A percentile compares a stretch with the other conserved stretches of the same genome.
Evolutionary conservation across 2,329 filamentous ascomycete genomes (phyloP).

Genomic region (Helicocarpus griseus): DNA sequence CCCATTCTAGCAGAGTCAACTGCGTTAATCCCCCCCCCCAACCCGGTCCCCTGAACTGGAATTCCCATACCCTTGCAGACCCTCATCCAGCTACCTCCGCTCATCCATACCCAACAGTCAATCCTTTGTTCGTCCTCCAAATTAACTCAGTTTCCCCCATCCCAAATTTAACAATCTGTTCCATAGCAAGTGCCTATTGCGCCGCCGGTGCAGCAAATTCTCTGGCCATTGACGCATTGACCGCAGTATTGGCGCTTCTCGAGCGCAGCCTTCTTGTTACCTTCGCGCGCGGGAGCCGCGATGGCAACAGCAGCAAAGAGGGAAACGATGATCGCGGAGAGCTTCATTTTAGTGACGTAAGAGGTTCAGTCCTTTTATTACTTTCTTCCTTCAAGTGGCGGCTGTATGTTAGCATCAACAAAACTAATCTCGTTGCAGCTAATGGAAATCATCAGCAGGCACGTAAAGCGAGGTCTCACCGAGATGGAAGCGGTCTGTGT

Average conservation of each 20-base stretch:
- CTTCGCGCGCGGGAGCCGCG: neutral
- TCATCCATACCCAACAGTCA: neutral
- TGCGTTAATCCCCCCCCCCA: too few species aligned
- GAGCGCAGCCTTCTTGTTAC: neutral
- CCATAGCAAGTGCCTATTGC: neutral
- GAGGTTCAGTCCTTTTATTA: neutral
- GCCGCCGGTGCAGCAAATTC: neutral
- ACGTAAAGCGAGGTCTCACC: neutral
- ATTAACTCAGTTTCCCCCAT: neutral
- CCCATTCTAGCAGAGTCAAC: too few species aligned
- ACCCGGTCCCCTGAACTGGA: too few species aligned
- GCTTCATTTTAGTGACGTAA: neutral
- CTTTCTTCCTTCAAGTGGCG: neutral
- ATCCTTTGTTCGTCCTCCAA: neutral
- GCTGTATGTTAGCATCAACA: neutral
- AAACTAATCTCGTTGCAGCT: neutral
- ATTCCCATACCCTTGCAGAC: too few species aligned
- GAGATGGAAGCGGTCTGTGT: neutral
- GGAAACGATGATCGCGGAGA: neutral
- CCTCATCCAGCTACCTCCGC: too few species aligned
- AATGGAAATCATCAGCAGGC: neutral
- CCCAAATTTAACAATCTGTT: neutral
- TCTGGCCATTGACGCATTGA: neutral
- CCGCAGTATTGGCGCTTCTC: slow-evolving; percentile 1
- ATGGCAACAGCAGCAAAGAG: neutral